Evolutionary conservation across 331 rosid genomes (phyloP), one percentile per base, ranked within the genome.

Genomic region (Malus hybrid): DNA sequence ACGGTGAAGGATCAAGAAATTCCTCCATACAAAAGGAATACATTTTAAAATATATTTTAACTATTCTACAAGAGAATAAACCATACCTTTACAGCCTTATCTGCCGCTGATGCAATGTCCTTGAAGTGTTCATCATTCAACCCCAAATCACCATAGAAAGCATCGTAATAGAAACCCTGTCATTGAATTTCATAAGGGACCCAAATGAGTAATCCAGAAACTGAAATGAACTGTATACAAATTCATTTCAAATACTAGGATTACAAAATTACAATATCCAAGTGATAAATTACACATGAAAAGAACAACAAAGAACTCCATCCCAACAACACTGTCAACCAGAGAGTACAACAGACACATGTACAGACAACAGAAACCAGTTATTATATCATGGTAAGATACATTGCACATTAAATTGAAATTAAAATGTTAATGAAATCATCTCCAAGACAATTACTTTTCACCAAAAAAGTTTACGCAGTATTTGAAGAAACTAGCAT

Each of bases 131-230:
- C 97, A 29, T 94, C 99, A 72, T 94, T 94, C 87, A 94, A 72
- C 72, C 97, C 87, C 87, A 94, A 84, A 72, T 94, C 97, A n/a
- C 93, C 93, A 63, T 94, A 94, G 84, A 87, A 92, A 1, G 89
- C 99, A 83, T 94, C 99, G 50, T 94, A 94, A 80, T 92, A 94
- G 85, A 94, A 94, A n/a, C 99, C 99, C 99, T 94, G 84, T 81
- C 54, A 79, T 14, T 32, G 73, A 76, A 79, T 64, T 74, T 75
- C 61, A 67, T 64, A 59, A 67, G 76, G 22, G 34, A 46, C 67
- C 33, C 56, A 14, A 36, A 16, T 24, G 18, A 59, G 39, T 39
- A 24, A 36, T 22, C 11, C 1, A 4, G 13, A 22, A 5, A 8
- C 16, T 16, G 4, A 7, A 65, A 33, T 16, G 69, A 8, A 29